A percentile compares a stretch with the other conserved stretches of the same genome.
Evolutionary conservation across 257 asterid species (phyloP).

Genomic region (Penstemon davidsonii): DNA sequence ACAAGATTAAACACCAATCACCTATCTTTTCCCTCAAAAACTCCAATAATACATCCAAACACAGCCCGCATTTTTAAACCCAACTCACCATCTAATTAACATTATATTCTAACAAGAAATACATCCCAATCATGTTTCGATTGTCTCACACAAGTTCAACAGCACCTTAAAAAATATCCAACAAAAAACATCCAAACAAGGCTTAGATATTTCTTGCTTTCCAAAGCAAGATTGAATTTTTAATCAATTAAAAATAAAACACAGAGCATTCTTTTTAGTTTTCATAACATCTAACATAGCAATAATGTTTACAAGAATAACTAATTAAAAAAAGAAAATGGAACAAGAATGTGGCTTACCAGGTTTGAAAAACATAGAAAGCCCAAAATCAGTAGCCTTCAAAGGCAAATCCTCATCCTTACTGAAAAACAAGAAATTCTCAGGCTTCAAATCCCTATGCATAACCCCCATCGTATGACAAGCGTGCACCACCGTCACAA

Average conservation of each 20-base stretch:
- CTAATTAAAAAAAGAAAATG: too few species aligned
- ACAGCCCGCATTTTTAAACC: too few species aligned
- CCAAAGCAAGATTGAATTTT: not conserved
- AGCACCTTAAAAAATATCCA: too few species aligned
- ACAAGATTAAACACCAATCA: too few species aligned
- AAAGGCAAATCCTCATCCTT: slow-evolving; percentile 63
- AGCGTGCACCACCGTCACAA: slow-evolving; percentile 73
- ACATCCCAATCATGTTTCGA: too few species aligned
- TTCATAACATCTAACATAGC: not conserved
- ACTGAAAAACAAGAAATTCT: slow-evolving; percentile 67
- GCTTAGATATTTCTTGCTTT: not conserved
- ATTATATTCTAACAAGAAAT: too few species aligned
- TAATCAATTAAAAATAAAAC: not conserved
- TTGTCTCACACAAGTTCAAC: too few species aligned
- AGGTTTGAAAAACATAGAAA: slow-evolving; percentile 70
- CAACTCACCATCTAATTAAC: too few species aligned
- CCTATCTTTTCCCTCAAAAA: too few species aligned
- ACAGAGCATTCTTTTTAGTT: not conserved
- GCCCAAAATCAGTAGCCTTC: slow-evolving; percentile 86
- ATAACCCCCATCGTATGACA: slow-evolving; percentile 87
- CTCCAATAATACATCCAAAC: too few species aligned
- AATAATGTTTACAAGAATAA: too few species aligned
- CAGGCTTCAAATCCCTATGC: slow-evolving; percentile 88
- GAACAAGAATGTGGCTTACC: slow-evolving; percentile 29
- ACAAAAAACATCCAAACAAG: too few species aligned